Conservation (phyloP, 2,329 filamentous ascomycete genomes). For the Endoconidiophora polonica region DNA sequence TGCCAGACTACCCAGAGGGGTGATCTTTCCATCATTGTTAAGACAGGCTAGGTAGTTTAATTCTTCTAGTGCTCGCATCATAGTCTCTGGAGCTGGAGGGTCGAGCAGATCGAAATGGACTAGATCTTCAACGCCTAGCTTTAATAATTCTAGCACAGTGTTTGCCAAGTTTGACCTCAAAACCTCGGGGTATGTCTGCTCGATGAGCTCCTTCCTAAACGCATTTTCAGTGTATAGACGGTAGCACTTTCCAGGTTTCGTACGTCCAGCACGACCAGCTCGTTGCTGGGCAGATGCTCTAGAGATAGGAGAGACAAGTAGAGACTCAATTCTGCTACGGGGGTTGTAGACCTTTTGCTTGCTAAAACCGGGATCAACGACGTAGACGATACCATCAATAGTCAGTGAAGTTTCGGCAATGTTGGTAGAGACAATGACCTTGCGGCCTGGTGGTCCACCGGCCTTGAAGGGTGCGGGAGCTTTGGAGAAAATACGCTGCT, state of each 20-base stretch:
- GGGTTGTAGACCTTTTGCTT: slow-evolving; percentile 99
- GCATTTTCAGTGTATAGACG: slow-evolving; percentile 86
- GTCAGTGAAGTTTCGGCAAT: slow-evolving; percentile 96
- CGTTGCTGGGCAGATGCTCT: slow-evolving; percentile 95
- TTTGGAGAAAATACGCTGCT: slow-evolving; percentile 88
- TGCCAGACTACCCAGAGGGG: slow-evolving; percentile 65
- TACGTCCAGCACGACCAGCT: slow-evolving; percentile 98
- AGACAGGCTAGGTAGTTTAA: slow-evolving; percentile 94
- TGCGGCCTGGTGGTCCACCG: slow-evolving; percentile 76
- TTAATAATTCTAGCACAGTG: slow-evolving; percentile 92
- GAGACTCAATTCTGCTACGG: slow-evolving; percentile 84
- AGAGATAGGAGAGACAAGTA: slow-evolving; percentile 94
- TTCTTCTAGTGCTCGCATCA: slow-evolving; percentile 95
- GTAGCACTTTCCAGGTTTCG: slow-evolving; percentile 95
- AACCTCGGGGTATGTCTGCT: slow-evolving; percentile 93
- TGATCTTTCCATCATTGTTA: slow-evolving; percentile 90
- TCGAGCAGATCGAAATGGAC: slow-evolving; percentile 99
- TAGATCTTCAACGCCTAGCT: slow-evolving; percentile 84
- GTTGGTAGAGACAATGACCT: slow-evolving; percentile 88
- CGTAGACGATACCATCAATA: slow-evolving; percentile 97
- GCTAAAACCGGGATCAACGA: slow-evolving; percentile 97
- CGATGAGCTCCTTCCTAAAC: slow-evolving; percentile 95
- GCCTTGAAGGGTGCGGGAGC: slow-evolving; percentile 56
- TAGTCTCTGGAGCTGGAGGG: slow-evolving; percentile 87
- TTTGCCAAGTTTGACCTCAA: slow-evolving; percentile 86